These are phyloP conservation scores for Penicillium hordei DNA, from an alignment of 2,329 filamentous ascomycete species.

Conservation along the genomic window DNA sequence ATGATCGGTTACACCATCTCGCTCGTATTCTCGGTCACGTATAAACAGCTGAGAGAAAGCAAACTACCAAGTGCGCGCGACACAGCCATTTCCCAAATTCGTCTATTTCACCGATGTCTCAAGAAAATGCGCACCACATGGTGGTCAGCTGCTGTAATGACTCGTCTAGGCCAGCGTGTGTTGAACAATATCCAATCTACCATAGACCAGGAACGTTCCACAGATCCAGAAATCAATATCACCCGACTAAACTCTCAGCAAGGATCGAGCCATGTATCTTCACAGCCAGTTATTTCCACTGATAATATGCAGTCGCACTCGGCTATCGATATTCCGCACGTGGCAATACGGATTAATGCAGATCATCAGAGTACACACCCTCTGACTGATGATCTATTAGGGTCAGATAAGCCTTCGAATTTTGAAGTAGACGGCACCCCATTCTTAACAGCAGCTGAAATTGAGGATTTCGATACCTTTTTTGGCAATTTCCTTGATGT, in stretches of 20 bases:
- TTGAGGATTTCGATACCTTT: constrained; percentile 12
- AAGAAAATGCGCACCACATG: constrained; percentile 12
- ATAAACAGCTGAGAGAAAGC: constrained; percentile 17
- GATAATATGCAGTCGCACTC: neutral
- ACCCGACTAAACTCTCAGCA: neutral
- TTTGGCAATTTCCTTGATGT: constrained; percentile 17
- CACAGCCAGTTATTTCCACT: neutral
- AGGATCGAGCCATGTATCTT: neutral
- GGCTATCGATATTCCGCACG: neutral
- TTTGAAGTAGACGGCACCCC: neutral
- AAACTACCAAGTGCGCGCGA: constrained; percentile 12
- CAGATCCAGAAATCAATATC: neutral
- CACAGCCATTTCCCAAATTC: constrained; percentile 10
- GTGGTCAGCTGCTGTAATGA: constrained; percentile 20
- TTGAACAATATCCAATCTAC: constrained; percentile 13
- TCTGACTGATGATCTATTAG: neutral
- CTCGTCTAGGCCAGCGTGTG: constrained; percentile 12
- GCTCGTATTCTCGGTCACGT: constrained; percentile 17
- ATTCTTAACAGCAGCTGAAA: neutral
- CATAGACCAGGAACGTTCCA: constrained; percentile 4
- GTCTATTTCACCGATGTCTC: constrained; percentile 13
- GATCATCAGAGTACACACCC: neutral
- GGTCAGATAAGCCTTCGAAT: neutral
- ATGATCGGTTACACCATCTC: constrained; percentile 19
- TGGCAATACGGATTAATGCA: neutral